These are phyloP conservation scores for Aspergillus awamori DNA, from an alignment of 2,329 filamentous ascomycete genomes.

Conservation along the genomic window DNA sequence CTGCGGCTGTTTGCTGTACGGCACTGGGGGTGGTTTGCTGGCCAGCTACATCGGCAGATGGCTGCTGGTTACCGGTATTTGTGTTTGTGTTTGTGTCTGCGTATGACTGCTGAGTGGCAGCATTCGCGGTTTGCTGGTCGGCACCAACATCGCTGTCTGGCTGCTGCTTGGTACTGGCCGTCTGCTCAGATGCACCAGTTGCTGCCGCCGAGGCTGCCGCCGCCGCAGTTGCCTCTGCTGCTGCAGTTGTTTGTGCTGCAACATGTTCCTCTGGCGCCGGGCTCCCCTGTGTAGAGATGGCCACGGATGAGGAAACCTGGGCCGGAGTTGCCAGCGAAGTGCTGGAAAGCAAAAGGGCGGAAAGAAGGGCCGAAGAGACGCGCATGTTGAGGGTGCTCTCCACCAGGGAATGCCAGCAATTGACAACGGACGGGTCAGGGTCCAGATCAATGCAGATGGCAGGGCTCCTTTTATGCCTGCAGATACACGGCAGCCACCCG, in stretches of 20 bases:
- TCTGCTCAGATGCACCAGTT: background rate
- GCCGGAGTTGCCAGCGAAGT: slow-evolving; percentile 26
- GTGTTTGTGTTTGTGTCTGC: background rate
- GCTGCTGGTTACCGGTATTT: slow-evolving; percentile 5
- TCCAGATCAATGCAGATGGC: slow-evolving; percentile 15
- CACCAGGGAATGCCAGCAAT: slow-evolving; percentile 22
- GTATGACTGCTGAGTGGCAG: slow-evolving; percentile 10
- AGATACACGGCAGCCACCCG: slow-evolving; percentile 14
- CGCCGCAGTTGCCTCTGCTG: slow-evolving; percentile 12
- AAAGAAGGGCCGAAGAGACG: slow-evolving; percentile 26
- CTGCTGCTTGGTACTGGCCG: slow-evolving; percentile 11
- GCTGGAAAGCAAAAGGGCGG: slow-evolving; percentile 27
- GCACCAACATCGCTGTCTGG: slow-evolving; percentile 8
- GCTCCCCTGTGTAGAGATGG: slow-evolving; percentile 18
- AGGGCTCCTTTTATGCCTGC: slow-evolving; percentile 23
- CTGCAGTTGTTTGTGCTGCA: slow-evolving; percentile 15
- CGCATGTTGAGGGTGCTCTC: slow-evolving; percentile 25
- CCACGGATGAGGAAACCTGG: slow-evolving; percentile 20
- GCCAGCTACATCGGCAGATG: background rate
- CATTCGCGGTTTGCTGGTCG: background rate
- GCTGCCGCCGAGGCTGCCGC: slow-evolving; percentile 14
- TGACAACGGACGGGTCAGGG: slow-evolving; percentile 16
- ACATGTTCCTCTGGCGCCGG: slow-evolving; percentile 18
- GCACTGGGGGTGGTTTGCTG: slow-evolving; percentile 6
- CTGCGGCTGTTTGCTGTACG: slow-evolving; percentile 10